Conservation (phyloP, 805 yeast species). For the Saturnispora galanensis region DNA sequence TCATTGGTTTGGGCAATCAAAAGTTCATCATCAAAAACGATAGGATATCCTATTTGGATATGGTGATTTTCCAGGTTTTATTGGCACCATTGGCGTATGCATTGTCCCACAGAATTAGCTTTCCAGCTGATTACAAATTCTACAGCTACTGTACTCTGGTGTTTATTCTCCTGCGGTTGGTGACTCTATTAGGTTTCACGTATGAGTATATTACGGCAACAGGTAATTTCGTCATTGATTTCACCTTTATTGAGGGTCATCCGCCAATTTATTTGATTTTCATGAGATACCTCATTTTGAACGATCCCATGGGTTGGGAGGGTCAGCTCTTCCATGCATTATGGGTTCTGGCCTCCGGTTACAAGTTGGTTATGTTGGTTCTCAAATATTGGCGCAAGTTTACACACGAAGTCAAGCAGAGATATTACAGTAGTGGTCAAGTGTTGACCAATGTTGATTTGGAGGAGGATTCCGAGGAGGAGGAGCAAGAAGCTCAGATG, state of each 20-base stretch:
- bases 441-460: conserved; percentile 18
- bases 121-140: conserved; percentile 1
- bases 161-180: neutral
- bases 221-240: neutral
- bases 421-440: conserved; percentile 20
- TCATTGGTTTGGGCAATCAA: conserved; percentile 1
- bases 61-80: neutral
- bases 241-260: neutral
- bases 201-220: neutral
- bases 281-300: conserved; percentile 1
- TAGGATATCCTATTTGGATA: neutral
- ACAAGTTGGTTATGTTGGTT: neutral
- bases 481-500: conserved; percentile 8
- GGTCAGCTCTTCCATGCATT: conserved; percentile 1
- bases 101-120: neutral
- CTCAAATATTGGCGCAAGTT: conserved; percentile 2
- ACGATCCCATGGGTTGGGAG: conserved; percentile 2
- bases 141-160: neutral
- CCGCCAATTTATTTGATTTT: neutral
- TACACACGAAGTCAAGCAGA: conserved; percentile 16
- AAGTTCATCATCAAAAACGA: neutral
- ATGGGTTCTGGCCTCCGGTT: neutral
- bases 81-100: conserved; percentile 4
- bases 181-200: neutral
- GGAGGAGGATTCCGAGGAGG: conserved; percentile 14